Conservation (phyloP, 371 early-diverging fungal genomes). For the Haplosporangium sp. region DNA sequence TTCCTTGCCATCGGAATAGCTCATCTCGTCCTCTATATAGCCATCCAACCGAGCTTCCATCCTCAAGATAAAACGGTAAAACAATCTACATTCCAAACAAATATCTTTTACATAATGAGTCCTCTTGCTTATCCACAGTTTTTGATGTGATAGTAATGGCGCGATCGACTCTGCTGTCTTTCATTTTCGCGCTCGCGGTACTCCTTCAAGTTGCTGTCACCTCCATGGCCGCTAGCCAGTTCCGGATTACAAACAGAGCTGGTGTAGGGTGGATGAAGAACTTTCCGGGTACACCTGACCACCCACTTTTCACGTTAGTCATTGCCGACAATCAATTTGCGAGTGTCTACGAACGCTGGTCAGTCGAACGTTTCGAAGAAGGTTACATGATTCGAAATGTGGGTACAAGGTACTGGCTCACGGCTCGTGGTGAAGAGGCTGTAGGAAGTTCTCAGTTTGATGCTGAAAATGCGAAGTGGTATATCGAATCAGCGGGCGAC, state of each 20-base stretch:
- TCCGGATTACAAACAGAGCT: not conserved
- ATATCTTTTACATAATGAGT: no score
- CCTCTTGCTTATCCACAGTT: no score
- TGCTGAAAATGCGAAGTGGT: not conserved
- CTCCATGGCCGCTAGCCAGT: not conserved
- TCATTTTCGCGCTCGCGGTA: not conserved
- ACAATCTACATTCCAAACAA: no score
- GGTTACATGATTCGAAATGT: not conserved
- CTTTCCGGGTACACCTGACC: not conserved
- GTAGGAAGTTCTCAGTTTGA: not conserved
- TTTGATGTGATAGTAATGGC: no score
- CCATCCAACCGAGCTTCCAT: no score
- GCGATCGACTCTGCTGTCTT: not conserved
- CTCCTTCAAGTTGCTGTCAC: not conserved
- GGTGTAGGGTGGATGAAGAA: not conserved
- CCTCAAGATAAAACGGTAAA: no score
- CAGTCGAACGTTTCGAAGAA: not conserved
- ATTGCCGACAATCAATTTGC: not conserved
- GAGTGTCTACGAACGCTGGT: conserved; percentile 1
- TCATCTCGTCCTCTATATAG: no score
- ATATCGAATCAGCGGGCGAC: not conserved
- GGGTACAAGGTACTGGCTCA: conserved; percentile 2
- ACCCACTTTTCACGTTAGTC: not conserved
- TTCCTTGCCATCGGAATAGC: no score
- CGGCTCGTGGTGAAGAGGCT: not conserved